Base-by-base conservation (phyloP, 2,329 filamentous ascomycete species). In the Keithomyces neogunnii region DNA sequence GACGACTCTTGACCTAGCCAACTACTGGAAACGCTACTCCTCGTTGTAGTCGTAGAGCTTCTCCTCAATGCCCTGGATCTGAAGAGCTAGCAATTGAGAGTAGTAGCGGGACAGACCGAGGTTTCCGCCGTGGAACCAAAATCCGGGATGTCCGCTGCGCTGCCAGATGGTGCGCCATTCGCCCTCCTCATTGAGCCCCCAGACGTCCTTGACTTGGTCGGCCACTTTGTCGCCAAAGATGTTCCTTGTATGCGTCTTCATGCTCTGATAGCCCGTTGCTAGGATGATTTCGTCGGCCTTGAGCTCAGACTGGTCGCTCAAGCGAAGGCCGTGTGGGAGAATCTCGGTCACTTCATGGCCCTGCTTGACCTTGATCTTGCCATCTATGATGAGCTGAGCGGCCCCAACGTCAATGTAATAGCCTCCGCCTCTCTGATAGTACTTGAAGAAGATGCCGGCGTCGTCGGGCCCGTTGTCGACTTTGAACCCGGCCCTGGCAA, bases 391-490 rank as follows among this genome's bases (percentile, higher is more conserved):
- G 29, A 86, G 71, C 59, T 78, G 66, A 0, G 77, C 79, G 0
- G 76, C 79, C 0, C 85, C 85, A 1, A 86, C 82, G 54, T 88
- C 81, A 55, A 87, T 84, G 65, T 87, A 87, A 61, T 86, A 87
- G 0, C 84, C 84, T 0, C 85, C 84, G 1, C 82, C 82, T 2
- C 80, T 75, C 57, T 83, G 80, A 55, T 84, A 73, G 59, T 85
- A 86, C 63, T 85, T 85, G 49, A 77, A 65, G 51, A 80, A 73
- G 3, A 86, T 69, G 0, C 84, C 83, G 0, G 74, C 69, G 1
- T 70, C 75, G 49, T 82, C 74, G 0, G 79, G 75, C 0, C 83
- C 83, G 1, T 62, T 66, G 56, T 86, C 82, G 1, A 81, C 64
- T 49, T 74, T 74, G 71, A 87, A 87, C 0, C 84, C 84, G 0